phyloP scores from a whole-genome alignment of 179 eudicot genomes.

The Gypsophila paniculata region DNA sequence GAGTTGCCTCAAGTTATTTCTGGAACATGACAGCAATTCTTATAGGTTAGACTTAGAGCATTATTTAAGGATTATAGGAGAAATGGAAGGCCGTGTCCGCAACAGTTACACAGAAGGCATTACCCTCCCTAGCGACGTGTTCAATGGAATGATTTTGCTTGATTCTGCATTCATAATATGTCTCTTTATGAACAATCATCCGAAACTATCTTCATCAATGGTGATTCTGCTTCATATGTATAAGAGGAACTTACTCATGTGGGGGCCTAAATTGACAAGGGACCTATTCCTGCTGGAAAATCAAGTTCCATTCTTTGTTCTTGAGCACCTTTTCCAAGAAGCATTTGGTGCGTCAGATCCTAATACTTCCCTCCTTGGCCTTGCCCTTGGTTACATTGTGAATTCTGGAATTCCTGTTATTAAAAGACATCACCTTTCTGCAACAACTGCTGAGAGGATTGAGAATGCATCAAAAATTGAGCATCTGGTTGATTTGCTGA shows the following conservation, averaged over 20 bases:
- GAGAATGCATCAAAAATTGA: not conserved
- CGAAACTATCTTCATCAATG: not conserved
- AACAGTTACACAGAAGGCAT: not conserved
- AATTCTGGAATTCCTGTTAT: not conserved
- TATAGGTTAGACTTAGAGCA: not conserved
- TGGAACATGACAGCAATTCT: not conserved
- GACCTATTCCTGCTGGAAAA: not conserved
- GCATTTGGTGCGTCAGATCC: not conserved
- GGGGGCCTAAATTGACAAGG: not conserved
- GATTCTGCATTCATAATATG: slow-evolving; percentile 3
- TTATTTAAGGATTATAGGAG: not conserved
- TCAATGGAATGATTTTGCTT: not conserved
- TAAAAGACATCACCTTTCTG: not conserved
- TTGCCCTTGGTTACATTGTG: not conserved
- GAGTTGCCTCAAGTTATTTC: slow-evolving; percentile 1
- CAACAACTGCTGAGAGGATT: not conserved
- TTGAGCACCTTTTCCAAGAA: not conserved
- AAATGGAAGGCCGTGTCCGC: not conserved
- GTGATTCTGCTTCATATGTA: not conserved
- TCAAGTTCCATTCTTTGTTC: slow-evolving; percentile 5
- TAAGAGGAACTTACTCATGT: not conserved
- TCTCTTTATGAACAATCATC: not conserved
- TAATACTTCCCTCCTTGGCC: not conserved
- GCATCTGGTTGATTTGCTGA: slow-evolving; percentile 4
- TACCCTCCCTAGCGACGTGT: not conserved